These are phyloP conservation scores for Emericellopsis atlantica DNA, from an alignment of 2,329 filamentous ascomycete genomes.

Conservation along the genomic window DNA sequence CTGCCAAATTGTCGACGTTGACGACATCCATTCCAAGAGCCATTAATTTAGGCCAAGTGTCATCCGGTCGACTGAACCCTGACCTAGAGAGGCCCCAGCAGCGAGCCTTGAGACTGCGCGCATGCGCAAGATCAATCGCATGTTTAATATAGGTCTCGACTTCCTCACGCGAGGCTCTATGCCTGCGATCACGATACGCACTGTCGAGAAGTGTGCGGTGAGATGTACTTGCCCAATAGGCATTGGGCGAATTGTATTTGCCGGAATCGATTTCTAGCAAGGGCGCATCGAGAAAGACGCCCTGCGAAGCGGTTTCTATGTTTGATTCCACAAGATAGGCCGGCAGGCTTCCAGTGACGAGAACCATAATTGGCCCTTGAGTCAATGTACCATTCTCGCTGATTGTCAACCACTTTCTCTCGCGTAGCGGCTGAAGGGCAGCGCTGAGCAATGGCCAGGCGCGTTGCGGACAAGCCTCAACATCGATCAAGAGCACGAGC, in stretches of 20 bases:
- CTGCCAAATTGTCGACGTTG: slow-evolving; percentile 47
- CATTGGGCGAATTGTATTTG: slow-evolving; percentile 39
- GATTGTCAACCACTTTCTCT: slow-evolving; percentile 42
- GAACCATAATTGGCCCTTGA: slow-evolving; percentile 50
- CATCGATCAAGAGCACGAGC: slow-evolving; percentile 53
- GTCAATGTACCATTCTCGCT: slow-evolving; percentile 36
- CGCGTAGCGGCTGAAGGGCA: slow-evolving; percentile 41
- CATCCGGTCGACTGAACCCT: slow-evolving; percentile 34
- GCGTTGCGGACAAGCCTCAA: slow-evolving; percentile 38
- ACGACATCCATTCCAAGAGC: slow-evolving; percentile 47
- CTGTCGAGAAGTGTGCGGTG: slow-evolving; percentile 22
- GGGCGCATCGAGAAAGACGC: slow-evolving; percentile 57
- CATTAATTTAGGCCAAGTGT: slow-evolving; percentile 41
- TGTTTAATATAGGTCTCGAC: slow-evolving; percentile 38
- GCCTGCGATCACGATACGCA: no score
- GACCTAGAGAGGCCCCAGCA: slow-evolving; percentile 52
- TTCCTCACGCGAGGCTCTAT: slow-evolving; percentile 9
- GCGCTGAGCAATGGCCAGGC: slow-evolving; percentile 12
- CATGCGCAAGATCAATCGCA: slow-evolving; percentile 37
- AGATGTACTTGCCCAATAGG: slow-evolving; percentile 52
- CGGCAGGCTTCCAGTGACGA: slow-evolving; percentile 46
- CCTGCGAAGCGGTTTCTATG: slow-evolving; percentile 19
- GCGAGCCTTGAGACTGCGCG: slow-evolving; percentile 38
- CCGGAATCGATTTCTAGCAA: slow-evolving; percentile 25
- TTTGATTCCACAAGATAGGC: background rate